These are phyloP conservation scores for Pichia inconspicua DNA, from an alignment of 1,139 yeast genomes.

Conservation along the genomic window DNA sequence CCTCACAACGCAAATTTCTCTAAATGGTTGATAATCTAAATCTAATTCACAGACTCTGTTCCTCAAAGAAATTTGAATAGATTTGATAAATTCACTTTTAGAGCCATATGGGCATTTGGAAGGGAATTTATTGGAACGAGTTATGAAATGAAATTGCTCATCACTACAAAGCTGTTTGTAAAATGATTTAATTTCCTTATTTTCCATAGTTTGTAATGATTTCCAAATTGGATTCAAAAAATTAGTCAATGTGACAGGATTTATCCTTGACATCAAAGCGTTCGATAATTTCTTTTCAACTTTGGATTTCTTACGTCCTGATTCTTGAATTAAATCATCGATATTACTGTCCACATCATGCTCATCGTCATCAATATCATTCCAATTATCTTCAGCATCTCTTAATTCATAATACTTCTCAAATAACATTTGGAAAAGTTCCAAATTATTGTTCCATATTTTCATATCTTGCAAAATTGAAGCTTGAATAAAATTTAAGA, in stretches of 20 bases:
- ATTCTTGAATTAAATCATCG: background rate
- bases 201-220: slow-evolving; percentile 3
- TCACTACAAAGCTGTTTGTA: slow-evolving; percentile 17
- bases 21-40: slow-evolving; percentile 22
- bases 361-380: slow-evolving; percentile 2
- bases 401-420: slow-evolving; percentile 18
- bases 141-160: slow-evolving; percentile 20
- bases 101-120: slow-evolving; percentile 2
- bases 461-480: slow-evolving; percentile 16
- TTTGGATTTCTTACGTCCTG: background rate
- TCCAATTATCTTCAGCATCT: slow-evolving; percentile 7
- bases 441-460: slow-evolving; percentile 24
- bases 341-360: background rate
- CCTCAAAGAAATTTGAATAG: slow-evolving; percentile 13
- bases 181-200: slow-evolving; percentile 13
- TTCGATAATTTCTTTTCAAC: background rate
- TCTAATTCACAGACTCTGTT: slow-evolving; percentile 20
- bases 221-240: slow-evolving; percentile 22
- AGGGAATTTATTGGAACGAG: slow-evolving; percentile 7
- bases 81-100: slow-evolving; percentile 8
- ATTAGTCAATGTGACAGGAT: slow-evolving; percentile 1
- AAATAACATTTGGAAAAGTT: slow-evolving; percentile 23
- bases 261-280: slow-evolving; percentile 2
- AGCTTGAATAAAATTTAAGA: slow-evolving; percentile 23
- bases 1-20: slow-evolving; percentile 25